A percentile compares a stretch with the other conserved stretches of the same genome.
phyloP scores from a whole-genome alignment of 306 rosid species.

The Prosopis cineraria region DNA sequence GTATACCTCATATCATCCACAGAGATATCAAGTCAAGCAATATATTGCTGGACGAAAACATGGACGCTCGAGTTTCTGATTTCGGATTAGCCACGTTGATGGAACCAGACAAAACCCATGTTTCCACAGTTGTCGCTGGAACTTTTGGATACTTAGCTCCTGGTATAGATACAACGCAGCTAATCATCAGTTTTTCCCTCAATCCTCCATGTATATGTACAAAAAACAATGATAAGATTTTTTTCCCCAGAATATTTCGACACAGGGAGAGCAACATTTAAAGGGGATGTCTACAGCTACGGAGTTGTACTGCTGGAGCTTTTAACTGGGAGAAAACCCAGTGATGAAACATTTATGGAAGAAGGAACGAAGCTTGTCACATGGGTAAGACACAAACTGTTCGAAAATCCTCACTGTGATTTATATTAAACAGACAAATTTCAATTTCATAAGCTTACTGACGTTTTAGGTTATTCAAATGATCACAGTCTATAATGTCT shows the following conservation, averaged over 20 bases:
- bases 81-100: slow-evolving; percentile 87
- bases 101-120: slow-evolving; percentile 89
- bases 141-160: slow-evolving; percentile 97
- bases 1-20: slow-evolving; percentile 94
- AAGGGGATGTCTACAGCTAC: slow-evolving; percentile 91
- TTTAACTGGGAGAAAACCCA: slow-evolving; percentile 83
- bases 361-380: slow-evolving; percentile 91
- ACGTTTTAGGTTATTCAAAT: background rate
- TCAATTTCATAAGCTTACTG: background rate
- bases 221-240: slow-evolving; percentile 5
- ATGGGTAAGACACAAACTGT: slow-evolving; percentile 62
- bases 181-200: slow-evolving; percentile 3
- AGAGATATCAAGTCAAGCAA: slow-evolving; percentile 98
- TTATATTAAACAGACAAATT: background rate
- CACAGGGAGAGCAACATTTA: slow-evolving; percentile 84
- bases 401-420: background rate
- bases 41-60: slow-evolving; percentile 75
- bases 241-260: slow-evolving; percentile 77
- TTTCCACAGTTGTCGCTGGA: slow-evolving; percentile 90
- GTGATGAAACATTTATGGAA: slow-evolving; percentile 81
- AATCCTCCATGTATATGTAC: slow-evolving; percentile 14
- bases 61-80: slow-evolving; percentile 86
- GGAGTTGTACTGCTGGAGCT: slow-evolving; percentile 94
- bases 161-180: slow-evolving; percentile 46
- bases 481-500: background rate